Evolutionary conservation across 305 asterid genomes (phyloP), one percentile per base, ranked within the genome.

Genomic region (Petunia hybrid): DNA sequence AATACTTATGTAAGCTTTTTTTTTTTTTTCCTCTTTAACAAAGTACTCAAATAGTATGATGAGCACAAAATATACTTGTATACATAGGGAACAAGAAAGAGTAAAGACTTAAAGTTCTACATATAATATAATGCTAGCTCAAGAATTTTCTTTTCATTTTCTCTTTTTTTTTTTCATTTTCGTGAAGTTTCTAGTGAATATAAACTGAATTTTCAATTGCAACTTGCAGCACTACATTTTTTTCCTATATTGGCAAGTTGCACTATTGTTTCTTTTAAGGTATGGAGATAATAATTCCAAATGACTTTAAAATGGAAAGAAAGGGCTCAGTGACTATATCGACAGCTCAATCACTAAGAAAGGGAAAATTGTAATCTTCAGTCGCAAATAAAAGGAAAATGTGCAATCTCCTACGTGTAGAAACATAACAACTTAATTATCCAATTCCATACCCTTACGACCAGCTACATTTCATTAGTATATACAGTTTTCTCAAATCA

Each of bases 1-100:
- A 91, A 93, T 57, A 90, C 95, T 84, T 92, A 93, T 79, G 97
- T 93, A 87, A 89, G 95, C 78, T 12, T 5, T 40, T 31, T 56
- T 70, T 79, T 14, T 4, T 38, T 42, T 81, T 70, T 73, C 36
- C 10, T n/a, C 10, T 57, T 57, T 8, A 59, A 75, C 39, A 39
- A 55, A 56, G 13, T 9, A 75, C 31, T 12, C 38, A 56, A 57
- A 43, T 41, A 75, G 16, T 36, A 22, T 22, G 31, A 22, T 22
- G 31, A 22, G 31, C 31, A 22, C 31, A 22, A 22, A 22, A 22
- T 22, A 22, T 22, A 22, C 31, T 22, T 22, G 31, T 22, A 22
- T n/a, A 71, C 1, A 71, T 4, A 71, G 78, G 61, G 46, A 38
- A 12, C 46, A 39, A 39, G 22, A 65, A 65, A 13, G 71, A 12